A percentile compares a stretch with the other conserved stretches of the same genome.
phyloP scores from a whole-genome alignment of 116 monocot genomes.

The Phalaenopsis hybrid region DNA sequence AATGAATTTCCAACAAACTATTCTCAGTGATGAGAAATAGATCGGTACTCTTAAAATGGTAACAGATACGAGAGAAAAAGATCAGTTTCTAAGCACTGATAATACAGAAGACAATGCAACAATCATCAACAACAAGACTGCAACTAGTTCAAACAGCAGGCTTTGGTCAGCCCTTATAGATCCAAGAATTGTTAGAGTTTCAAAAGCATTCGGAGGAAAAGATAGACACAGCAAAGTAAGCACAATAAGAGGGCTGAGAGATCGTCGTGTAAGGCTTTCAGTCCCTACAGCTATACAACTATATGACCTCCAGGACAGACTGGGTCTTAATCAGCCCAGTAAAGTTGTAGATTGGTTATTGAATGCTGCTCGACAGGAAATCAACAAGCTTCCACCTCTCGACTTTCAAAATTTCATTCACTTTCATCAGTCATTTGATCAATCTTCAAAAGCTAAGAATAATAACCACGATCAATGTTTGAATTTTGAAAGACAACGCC shows the following conservation, averaged over 20 bases:
- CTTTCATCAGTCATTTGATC: too few relatives aligned
- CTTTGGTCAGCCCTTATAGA: conserved; percentile 35
- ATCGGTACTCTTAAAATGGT: too few relatives aligned
- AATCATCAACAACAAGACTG: too few relatives aligned
- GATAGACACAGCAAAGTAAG: conserved; percentile 74
- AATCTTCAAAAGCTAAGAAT: too few relatives aligned
- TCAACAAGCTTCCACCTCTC: conserved; percentile 47
- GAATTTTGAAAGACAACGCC: too few relatives aligned
- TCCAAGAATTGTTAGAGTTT: conserved; percentile 60
- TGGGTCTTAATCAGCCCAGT: conserved; percentile 67
- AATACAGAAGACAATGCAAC: too few relatives aligned
- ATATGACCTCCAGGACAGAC: conserved; percentile 65
- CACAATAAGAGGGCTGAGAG: conserved; percentile 57
- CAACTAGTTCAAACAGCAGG: neutral
- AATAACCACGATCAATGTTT: too few relatives aligned
- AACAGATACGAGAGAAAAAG: too few relatives aligned
- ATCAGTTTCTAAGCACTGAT: too few relatives aligned
- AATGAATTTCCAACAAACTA: too few relatives aligned
- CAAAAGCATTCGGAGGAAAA: conserved; percentile 52
- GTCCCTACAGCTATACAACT: conserved; percentile 70
- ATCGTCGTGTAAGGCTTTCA: conserved; percentile 60
- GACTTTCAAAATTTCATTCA: neutral
- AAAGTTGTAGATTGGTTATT: conserved; percentile 77
- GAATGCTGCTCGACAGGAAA: conserved; percentile 53
- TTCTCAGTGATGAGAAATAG: too few relatives aligned